Conservation (phyloP, 2,329 filamentous ascomycete species). For the Aspergillus sp. region DNA sequence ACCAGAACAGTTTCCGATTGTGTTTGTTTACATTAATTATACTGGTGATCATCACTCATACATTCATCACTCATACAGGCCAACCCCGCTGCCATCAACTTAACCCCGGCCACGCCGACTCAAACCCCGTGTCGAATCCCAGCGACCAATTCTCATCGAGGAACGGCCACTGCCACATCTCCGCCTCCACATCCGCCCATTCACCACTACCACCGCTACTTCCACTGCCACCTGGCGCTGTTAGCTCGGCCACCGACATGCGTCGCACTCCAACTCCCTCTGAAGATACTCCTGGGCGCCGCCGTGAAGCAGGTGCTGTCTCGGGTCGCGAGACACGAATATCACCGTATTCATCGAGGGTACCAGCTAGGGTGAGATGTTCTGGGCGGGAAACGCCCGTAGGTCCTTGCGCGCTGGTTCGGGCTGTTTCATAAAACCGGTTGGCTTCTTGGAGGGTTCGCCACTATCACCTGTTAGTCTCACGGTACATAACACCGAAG, state of each 20-base stretch:
- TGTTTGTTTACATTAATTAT: no score
- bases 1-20: neutral
- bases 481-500: no score
- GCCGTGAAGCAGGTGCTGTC: neutral
- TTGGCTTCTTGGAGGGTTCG: constrained; percentile 39
- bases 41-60: neutral
- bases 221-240: neutral
- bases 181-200: constrained; percentile 32
- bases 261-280: neutral
- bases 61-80: neutral
- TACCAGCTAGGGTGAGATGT: constrained; percentile 35
- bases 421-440: constrained; percentile 37
- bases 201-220: neutral
- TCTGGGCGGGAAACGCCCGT: constrained; percentile 24
- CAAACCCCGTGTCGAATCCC: constrained; percentile 36
- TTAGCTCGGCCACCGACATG: constrained; percentile 15
- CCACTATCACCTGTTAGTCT: constrained; percentile 26
- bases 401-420: constrained; percentile 22
- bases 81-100: neutral
- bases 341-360: constrained; percentile 41
- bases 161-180: constrained; percentile 43
- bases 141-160: constrained; percentile 39
- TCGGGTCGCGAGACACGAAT: constrained; percentile 35
- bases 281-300: neutral
- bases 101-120: constrained; percentile 31